phyloP scores from a whole-genome alignment of 768 basidiomycete species.

The Tulasnella calospora region DNA sequence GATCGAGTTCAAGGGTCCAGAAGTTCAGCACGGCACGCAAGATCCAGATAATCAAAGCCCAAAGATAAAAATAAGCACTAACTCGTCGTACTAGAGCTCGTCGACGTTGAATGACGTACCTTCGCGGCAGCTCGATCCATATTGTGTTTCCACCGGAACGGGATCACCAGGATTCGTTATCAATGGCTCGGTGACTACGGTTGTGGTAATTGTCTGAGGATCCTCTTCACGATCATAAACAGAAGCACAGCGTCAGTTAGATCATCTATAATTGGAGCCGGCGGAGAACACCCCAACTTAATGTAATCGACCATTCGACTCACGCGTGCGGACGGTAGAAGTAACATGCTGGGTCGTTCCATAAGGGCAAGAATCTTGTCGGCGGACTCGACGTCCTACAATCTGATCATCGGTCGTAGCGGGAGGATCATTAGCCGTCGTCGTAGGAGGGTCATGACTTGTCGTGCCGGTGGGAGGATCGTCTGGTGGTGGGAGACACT shows the following conservation, averaged over 20 bases:
- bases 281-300: too few relatives aligned
- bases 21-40: not conserved
- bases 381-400: too few relatives aligned
- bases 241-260: not conserved
- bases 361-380: too few relatives aligned
- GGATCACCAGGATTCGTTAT: not conserved
- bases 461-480: too few relatives aligned
- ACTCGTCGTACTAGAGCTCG: not conserved
- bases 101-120: not conserved
- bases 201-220: not conserved
- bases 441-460: too few relatives aligned
- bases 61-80: not conserved
- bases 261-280: not conserved
- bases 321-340: not conserved
- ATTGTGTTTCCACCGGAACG: not conserved
- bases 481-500: not conserved
- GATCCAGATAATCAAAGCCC: not conserved
- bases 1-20: not conserved
- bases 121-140: not conserved
- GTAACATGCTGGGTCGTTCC: not conserved
- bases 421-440: too few relatives aligned
- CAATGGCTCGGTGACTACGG: not conserved
- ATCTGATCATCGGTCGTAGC: too few relatives aligned
- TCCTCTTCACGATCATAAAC: not conserved
- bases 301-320: not conserved